Evolutionary conservation across 768 basidiomycete species (phyloP), one percentile per base, ranked within the genome.

Genomic region (Gloeopeniophorella convolvens): DNA sequence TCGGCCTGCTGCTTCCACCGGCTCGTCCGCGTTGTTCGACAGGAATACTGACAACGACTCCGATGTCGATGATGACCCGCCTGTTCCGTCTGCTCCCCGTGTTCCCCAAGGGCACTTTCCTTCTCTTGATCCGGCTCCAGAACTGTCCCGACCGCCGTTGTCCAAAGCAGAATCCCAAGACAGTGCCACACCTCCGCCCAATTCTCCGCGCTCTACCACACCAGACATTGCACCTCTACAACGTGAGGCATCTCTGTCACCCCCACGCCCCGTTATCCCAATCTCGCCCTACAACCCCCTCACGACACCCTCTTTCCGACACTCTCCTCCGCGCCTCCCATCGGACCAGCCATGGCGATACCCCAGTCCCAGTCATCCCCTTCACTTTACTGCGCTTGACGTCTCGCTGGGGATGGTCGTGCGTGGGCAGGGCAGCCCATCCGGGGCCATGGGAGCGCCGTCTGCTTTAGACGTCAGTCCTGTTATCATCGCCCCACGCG

Each of bases 321-420:
- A 89, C 64, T 86, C 84, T 9, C 83, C 85, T 15, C 77, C 82
- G 0, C 82, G 79, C 9, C 76, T 83, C 20, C 84, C 85, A 5
- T 85, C 82, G 15, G 82, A 86, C 58, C 86, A 88, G 52, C 87
- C 87, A 3, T 89, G 87, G 87, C 79, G 84, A 31, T 86, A 81
- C 61, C 79, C 83, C 7, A 89, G 85, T 59, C 85, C 85, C 10
- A 85, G 82, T 49, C 85, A 89, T 60, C 85, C 85, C 1, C 66
- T 88, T 34, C 82, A 87, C 64, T 81, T 79, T 15, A 73, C 67
- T 32, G 73, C 78, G 13, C 76, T 79, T 30, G 82, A 87, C 49
- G 61, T 85, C 15, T 82, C 82, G 26, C 68, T 89, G 36, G 75
- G 77, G 47, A 78, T 83, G 75, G 69, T 87, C 24, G 72, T 78